Evolutionary conservation across 192 early-diverging fungal genomes (phyloP), one percentile per base, ranked within the genome.

Genomic region (Coemansia aciculifera): DNA sequence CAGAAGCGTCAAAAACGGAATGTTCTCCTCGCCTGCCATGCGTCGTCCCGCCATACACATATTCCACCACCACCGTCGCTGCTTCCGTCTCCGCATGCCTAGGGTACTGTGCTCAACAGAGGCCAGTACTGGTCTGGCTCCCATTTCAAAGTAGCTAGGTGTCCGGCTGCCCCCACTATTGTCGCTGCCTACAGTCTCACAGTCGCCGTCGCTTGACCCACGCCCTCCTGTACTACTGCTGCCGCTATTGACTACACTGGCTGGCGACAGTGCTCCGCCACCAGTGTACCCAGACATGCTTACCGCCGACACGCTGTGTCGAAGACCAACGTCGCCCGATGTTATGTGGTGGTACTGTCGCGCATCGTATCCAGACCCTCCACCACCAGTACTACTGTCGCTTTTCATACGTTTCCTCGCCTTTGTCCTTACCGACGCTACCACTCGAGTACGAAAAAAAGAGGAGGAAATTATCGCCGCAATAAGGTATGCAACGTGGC

Each of bases 1-100:
- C 1, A 68, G 63, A 19, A 40, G 32, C 10, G 75, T 49, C 46
- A 78, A 39, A 24, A 62, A 69, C 27, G 75, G 75, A 40, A 69
- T 44, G 32, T 68, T 32, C 27, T 69, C 65, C 8, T 68, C 63
- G 59, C 59, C 63, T 54, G 36, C 51, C 12, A 29, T 29, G 51
- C 52, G 52, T 4, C 5, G 8, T 19, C 37, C 34, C 10, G n/a
- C 36, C n/a, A 37, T 15, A 12, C 37, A 39, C 15, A 24, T 7
- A n/a, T 23, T 31, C 36, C 38, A 34, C 37, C 32, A 8, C 23
- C 49, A 21, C 44, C 44, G 44, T 1, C 42, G 10, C 42, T 43
- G 44, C 10, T 21, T 51, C 21, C 23, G 49, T 29, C 49, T 29
- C 24, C 49, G 49, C 49, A 52, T 15, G 11, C 23, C 24, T 29